Percentiles rank a stretch among this genome's conserved stretches.
These are phyloP conservation scores for Apiospora malaysiana DNA, from an alignment of 2,329 filamentous ascomycete species.

Conservation along the genomic window DNA sequence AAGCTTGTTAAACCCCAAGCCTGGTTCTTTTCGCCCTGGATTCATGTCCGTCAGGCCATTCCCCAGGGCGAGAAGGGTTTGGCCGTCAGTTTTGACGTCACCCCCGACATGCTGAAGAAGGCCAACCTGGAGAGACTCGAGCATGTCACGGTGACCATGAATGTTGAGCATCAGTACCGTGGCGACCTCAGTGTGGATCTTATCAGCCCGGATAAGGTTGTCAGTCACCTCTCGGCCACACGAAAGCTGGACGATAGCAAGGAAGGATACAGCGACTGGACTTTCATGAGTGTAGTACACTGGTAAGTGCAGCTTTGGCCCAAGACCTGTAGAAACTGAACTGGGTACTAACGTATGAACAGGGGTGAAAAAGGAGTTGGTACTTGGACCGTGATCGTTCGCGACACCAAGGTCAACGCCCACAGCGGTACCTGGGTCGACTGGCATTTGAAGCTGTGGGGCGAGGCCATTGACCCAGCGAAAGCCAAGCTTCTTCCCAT, in stretches of 20 bases:
- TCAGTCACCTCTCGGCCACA: conserved; percentile 82
- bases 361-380: conserved; percentile 90
- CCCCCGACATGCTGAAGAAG: conserved; percentile 75
- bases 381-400: conserved; percentile 89
- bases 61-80: conserved; percentile 85
- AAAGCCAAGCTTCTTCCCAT: conserved; percentile 79
- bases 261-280: conserved; percentile 90
- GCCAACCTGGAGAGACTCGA: conserved; percentile 88
- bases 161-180: conserved; percentile 83
- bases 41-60: conserved; percentile 84
- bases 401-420: conserved; percentile 81
- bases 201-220: conserved; percentile 79
- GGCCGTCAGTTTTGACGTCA: conserved; percentile 81
- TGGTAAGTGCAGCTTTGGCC: conserved; percentile 65
- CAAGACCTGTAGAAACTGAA: no score
- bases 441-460: conserved; percentile 95
- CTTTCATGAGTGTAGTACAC: conserved; percentile 97
- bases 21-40: conserved; percentile 93
- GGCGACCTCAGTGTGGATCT: conserved; percentile 94
- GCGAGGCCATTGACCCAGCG: conserved; percentile 78
- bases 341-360: background rate
- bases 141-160: conserved; percentile 98
- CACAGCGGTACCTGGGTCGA: conserved; percentile 81
- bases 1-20: conserved; percentile 91
- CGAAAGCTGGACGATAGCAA: conserved; percentile 71